A percentile compares a stretch with the other conserved stretches of the same genome.
phyloP scores from a whole-genome alignment of 1,284 basidiomycete genomes.

The Trichosporon coremiiforme region DNA sequence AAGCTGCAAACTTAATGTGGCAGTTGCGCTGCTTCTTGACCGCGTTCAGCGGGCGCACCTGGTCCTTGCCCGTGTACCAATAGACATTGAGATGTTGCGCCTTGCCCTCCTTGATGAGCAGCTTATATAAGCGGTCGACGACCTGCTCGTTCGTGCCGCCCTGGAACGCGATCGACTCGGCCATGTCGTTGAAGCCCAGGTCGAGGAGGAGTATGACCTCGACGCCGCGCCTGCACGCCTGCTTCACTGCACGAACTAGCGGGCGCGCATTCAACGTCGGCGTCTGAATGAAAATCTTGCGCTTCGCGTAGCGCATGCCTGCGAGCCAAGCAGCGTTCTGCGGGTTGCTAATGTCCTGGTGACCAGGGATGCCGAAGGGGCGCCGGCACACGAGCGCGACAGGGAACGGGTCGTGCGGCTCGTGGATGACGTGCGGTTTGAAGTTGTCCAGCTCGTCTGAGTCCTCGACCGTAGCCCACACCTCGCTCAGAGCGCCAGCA shows the following conservation, averaged over 20 bases:
- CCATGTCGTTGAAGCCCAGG: conserved; percentile 69
- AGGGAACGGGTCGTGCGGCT: conserved; percentile 66
- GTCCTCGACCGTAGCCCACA: conserved; percentile 59
- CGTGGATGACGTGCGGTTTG: conserved; percentile 63
- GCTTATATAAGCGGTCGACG: conserved; percentile 66
- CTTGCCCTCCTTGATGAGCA: conserved; percentile 60
- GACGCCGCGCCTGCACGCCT: conserved; percentile 69
- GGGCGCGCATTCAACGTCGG: conserved; percentile 75
- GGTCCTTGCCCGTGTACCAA: conserved; percentile 64
- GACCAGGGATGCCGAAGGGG: conserved; percentile 63
- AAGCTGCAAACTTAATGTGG: conserved; percentile 73
- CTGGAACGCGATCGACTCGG: conserved; percentile 68
- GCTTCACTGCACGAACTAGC: conserved; percentile 66
- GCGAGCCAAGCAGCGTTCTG: conserved; percentile 77
- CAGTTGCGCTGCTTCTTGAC: conserved; percentile 73
- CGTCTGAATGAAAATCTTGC: conserved; percentile 72
- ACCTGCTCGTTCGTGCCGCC: conserved; percentile 80
- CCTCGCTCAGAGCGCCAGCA: conserved; percentile 58
- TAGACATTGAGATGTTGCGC: conserved; percentile 66
- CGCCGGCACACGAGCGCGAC: conserved; percentile 73
- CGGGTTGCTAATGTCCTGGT: conserved; percentile 64
- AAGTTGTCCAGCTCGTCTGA: conserved; percentile 60
- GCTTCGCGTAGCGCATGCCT: conserved; percentile 68
- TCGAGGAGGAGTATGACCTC: conserved; percentile 67
- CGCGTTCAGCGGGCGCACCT: conserved; percentile 71